Conservation (phyloP, 345 rosid species). For the Kernera saxatilis region DNA sequence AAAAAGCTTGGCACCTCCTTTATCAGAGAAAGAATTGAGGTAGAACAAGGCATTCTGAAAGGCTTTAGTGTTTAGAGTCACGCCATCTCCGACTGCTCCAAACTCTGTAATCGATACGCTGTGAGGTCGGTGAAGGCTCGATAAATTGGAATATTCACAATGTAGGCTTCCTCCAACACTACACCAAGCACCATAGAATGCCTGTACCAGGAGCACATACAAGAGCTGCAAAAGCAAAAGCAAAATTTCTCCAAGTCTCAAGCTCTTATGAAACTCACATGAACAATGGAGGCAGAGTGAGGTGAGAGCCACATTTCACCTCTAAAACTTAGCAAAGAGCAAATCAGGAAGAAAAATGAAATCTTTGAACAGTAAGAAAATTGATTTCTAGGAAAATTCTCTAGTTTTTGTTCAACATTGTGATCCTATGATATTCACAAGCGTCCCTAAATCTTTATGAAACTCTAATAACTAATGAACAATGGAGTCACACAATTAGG, state of each 20-base stretch:
- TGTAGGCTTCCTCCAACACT: conserved; percentile 40
- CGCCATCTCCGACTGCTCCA: conserved; percentile 98
- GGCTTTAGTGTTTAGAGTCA: conserved; percentile 91
- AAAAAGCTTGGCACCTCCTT: conserved; percentile 97
- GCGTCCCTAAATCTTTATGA: not conserved
- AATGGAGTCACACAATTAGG: not conserved
- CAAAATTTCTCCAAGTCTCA: conserved; percentile 5
- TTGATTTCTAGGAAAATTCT: not conserved
- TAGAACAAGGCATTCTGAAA: conserved; percentile 98
- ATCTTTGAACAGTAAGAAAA: not conserved
- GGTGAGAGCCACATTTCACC: not conserved
- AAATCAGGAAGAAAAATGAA: not conserved
- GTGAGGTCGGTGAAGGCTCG: conserved; percentile 62
- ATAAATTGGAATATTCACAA: conserved; percentile 48
- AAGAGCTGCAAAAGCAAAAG: conserved; percentile 47
- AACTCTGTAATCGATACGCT: conserved; percentile 94
- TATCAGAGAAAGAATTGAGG: conserved; percentile 90
- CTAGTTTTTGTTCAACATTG: conserved; percentile 2
- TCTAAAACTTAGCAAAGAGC: not conserved
- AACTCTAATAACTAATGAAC: conserved; percentile 14
- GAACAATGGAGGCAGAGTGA: not conserved
- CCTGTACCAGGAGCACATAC: conserved; percentile 70
- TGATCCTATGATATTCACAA: conserved; percentile 3
- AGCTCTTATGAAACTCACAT: conserved; percentile 4
- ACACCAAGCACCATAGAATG: conserved; percentile 44